These are phyloP conservation scores for Paracamarosporium sp. DNA, from an alignment of 2,329 filamentous ascomycete species.

Conservation along the genomic window DNA sequence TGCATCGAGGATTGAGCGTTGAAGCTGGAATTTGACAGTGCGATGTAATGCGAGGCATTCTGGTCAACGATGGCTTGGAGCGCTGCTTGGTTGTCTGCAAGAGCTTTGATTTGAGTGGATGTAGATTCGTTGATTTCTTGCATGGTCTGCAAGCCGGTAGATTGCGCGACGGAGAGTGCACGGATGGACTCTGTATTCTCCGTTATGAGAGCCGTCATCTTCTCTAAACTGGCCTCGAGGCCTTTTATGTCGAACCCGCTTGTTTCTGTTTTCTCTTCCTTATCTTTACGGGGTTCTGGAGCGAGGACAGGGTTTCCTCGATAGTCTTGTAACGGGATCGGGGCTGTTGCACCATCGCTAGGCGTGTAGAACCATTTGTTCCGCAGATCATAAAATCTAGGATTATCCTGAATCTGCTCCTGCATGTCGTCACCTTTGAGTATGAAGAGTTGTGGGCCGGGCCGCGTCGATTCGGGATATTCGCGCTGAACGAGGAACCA, in stretches of 20 bases:
- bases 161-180: slow-evolving; percentile 42
- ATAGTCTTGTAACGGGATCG: slow-evolving; percentile 40
- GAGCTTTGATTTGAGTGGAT: slow-evolving; percentile 41
- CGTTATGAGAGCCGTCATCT: slow-evolving; percentile 35
- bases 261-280: slow-evolving; percentile 12
- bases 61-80: slow-evolving; percentile 38
- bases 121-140: slow-evolving; percentile 46
- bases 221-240: slow-evolving; percentile 31
- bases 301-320: slow-evolving; percentile 24
- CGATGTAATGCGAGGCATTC: slow-evolving; percentile 45
- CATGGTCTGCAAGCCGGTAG: slow-evolving; percentile 41
- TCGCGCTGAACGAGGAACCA: slow-evolving; percentile 40
- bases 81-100: slow-evolving; percentile 38
- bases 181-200: slow-evolving; percentile 40
- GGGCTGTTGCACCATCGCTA: slow-evolving; percentile 26
- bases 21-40: slow-evolving; percentile 41
- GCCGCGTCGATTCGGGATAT: slow-evolving; percentile 38
- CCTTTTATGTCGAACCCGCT: slow-evolving; percentile 26
- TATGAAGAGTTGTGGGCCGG: slow-evolving; percentile 42
- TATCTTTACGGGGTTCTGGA: not conserved
- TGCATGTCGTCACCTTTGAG: slow-evolving; percentile 44
- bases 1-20: slow-evolving; percentile 30
- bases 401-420: slow-evolving; percentile 38
- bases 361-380: slow-evolving; percentile 44
- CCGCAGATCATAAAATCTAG: slow-evolving; percentile 34